Evolutionary conservation across 345 rosid genomes (phyloP).

Genomic region (Combretum micranthum): DNA sequence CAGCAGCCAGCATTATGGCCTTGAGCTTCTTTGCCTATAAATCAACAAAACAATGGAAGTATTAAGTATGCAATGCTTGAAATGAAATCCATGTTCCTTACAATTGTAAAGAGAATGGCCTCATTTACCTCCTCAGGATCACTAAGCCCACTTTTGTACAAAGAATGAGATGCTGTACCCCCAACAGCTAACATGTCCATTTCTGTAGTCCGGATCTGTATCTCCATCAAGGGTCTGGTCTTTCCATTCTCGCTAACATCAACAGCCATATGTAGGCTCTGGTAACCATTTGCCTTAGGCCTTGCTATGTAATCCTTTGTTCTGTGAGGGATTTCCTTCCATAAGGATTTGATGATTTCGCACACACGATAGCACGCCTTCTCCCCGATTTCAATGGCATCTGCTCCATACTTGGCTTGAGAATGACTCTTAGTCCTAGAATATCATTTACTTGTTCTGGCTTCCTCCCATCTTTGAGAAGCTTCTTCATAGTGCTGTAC

Average conservation of each 20-base stretch:
- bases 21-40: slow-evolving; percentile 71
- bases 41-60: background rate
- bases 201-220: slow-evolving; percentile 75
- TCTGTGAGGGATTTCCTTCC: slow-evolving; percentile 82
- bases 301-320: slow-evolving; percentile 74
- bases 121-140: slow-evolving; percentile 75
- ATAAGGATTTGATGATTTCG: slow-evolving; percentile 52
- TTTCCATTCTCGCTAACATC: slow-evolving; percentile 59
- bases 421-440: slow-evolving; percentile 70
- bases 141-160: slow-evolving; percentile 81
- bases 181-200: slow-evolving; percentile 79
- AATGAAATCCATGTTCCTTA: too few relatives aligned
- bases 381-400: slow-evolving; percentile 35
- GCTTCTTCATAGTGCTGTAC: slow-evolving; percentile 94
- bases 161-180: slow-evolving; percentile 86
- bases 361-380: slow-evolving; percentile 62
- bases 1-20: slow-evolving; percentile 96
- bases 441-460: slow-evolving; percentile 84
- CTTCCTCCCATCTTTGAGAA: slow-evolving; percentile 75
- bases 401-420: slow-evolving; percentile 43
- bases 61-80: too few relatives aligned
- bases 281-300: slow-evolving; percentile 84
- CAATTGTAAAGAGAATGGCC: background rate
- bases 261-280: slow-evolving; percentile 91
- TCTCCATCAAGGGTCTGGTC: slow-evolving; percentile 76